Conservation (phyloP, 208 protist species). For the Strigomonas oncopelti region DNA sequence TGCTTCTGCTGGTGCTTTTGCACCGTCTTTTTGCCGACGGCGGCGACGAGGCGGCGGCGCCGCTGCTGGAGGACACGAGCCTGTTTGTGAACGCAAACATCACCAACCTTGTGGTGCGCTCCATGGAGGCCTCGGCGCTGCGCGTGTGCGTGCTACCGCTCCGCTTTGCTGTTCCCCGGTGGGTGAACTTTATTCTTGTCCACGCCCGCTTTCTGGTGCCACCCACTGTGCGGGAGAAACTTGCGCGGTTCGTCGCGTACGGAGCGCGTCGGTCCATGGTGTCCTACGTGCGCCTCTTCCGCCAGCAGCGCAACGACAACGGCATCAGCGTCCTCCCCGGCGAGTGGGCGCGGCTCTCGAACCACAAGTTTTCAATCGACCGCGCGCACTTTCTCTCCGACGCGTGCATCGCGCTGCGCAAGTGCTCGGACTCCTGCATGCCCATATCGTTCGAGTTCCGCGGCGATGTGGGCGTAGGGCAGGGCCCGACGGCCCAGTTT, state of each 20-base stretch:
- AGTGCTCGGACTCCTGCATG: slow-evolving; percentile 58
- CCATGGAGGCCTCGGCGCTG: slow-evolving; percentile 72
- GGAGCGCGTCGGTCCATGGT: slow-evolving; percentile 69
- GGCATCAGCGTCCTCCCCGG: slow-evolving; percentile 36
- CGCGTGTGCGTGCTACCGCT: slow-evolving; percentile 72
- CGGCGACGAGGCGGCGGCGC: slow-evolving; percentile 5
- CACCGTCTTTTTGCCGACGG: slow-evolving; percentile 32
- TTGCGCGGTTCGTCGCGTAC: slow-evolving; percentile 78
- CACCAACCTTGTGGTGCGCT: slow-evolving; percentile 52
- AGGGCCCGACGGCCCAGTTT: slow-evolving; percentile 89
- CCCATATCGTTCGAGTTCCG: slow-evolving; percentile 86
- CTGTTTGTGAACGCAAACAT: slow-evolving; percentile 55
- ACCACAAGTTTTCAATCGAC: slow-evolving; percentile 81
- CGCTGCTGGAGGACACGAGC: slow-evolving; percentile 20
- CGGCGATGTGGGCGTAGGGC: slow-evolving; percentile 83
- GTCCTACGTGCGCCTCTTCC: slow-evolving; percentile 52
- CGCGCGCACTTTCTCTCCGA: slow-evolving; percentile 57
- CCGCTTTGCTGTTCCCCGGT: slow-evolving; percentile 69
- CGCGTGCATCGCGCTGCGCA: slow-evolving; percentile 62
- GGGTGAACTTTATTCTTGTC: slow-evolving; percentile 73
- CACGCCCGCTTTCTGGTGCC: slow-evolving; percentile 74
- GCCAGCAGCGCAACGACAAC: slow-evolving; percentile 40
- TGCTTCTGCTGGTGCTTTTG: slow-evolving; percentile 74
- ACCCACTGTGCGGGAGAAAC: slow-evolving; percentile 38
- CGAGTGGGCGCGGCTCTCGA: slow-evolving; percentile 68